Evolutionary conservation across 345 rosid genomes (phyloP).

Genomic region (Bruguiera gymnorhiza): DNA sequence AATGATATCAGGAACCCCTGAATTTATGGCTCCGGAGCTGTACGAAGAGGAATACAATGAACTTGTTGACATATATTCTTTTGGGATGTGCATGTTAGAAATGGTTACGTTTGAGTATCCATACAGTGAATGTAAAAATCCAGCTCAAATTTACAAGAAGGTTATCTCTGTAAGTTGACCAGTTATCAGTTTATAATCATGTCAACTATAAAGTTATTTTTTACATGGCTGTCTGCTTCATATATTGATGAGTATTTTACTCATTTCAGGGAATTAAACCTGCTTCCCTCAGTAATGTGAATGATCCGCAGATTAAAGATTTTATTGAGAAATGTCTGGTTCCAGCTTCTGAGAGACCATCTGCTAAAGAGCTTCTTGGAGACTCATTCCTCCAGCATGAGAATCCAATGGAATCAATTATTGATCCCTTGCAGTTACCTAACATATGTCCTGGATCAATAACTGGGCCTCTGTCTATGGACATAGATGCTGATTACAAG

Average conservation of each 20-base stretch:
- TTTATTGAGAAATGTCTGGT: constrained; percentile 81
- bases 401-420: constrained; percentile 42
- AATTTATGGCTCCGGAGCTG: constrained; percentile 90
- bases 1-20: constrained; percentile 62
- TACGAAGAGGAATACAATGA: constrained; percentile 86
- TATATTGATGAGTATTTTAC: constrained; percentile 12
- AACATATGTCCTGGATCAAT: not conserved
- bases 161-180: constrained; percentile 68
- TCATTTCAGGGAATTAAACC: constrained; percentile 60
- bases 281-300: constrained; percentile 54
- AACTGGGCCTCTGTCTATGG: constrained; percentile 69
- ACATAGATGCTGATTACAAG: constrained; percentile 43
- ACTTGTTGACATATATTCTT: constrained; percentile 83
- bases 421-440: constrained; percentile 50
- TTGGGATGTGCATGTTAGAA: constrained; percentile 92
- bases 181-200: not conserved
- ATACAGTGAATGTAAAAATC: constrained; percentile 78
- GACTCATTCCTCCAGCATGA: constrained; percentile 55
- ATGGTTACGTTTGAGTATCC: constrained; percentile 86
- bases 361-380: constrained; percentile 72
- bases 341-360: constrained; percentile 64
- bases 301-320: constrained; percentile 54
- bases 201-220: not conserved
- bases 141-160: constrained; percentile 95
- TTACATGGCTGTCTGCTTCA: not conserved